These are phyloP conservation scores for Suillus bovinus DNA, from an alignment of 768 basidiomycete species.

Conservation along the genomic window DNA sequence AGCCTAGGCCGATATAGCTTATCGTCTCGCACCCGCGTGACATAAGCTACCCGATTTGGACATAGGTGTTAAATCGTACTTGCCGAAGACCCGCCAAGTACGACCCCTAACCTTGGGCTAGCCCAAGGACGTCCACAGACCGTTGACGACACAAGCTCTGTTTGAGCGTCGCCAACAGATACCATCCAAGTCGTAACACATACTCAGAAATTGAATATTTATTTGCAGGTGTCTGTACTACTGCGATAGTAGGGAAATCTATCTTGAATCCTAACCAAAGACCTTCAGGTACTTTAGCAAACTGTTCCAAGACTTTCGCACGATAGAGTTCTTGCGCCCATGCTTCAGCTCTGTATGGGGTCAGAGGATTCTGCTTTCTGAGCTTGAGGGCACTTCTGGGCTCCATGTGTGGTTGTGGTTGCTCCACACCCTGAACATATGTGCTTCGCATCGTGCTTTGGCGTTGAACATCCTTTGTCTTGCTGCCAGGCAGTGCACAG, in stretches of 20 bases:
- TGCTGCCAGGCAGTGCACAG: slow-evolving; percentile 11
- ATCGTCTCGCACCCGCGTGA: no score
- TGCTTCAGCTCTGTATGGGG: slow-evolving; percentile 9
- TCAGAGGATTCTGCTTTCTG: slow-evolving; percentile 6
- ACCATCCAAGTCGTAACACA: no score
- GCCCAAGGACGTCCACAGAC: no score
- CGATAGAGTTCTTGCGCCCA: background rate
- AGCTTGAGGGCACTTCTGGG: slow-evolving; percentile 10
- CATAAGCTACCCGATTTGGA: no score
- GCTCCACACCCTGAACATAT: slow-evolving; percentile 11
- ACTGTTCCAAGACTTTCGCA: background rate
- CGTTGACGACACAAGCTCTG: no score
- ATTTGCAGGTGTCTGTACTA: slow-evolving; percentile 8
- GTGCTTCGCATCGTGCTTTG: slow-evolving; percentile 2
- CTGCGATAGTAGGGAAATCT: slow-evolving; percentile 6
- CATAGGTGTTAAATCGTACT: no score
- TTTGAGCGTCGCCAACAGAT: no score
- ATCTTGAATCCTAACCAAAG: slow-evolving; percentile 3
- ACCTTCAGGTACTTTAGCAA: background rate
- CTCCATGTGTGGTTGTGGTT: slow-evolving; percentile 6
- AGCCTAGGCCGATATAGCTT: no score
- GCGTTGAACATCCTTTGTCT: background rate
- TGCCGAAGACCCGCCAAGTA: no score
- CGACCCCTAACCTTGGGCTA: no score
- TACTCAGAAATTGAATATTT: slow-evolving; percentile 2